Evolutionary conservation across 805 yeast species (phyloP), one percentile per base, ranked within the genome.

Genomic region (Candida corydali): DNA sequence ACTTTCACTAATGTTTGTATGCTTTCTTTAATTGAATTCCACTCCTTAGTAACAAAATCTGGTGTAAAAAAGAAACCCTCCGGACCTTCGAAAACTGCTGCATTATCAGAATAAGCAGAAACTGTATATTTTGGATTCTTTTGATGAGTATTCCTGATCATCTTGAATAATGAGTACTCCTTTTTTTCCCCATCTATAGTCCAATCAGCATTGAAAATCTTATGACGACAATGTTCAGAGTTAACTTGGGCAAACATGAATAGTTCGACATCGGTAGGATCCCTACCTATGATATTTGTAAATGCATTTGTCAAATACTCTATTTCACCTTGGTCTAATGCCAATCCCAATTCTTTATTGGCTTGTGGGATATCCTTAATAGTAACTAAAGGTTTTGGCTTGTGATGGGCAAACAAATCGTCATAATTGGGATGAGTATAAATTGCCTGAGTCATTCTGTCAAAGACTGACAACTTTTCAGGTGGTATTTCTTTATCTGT

Each of bases 171-270:
- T 14, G 95, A 74, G 52, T 75, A 55, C 36, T 82, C 80, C 61
- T 86, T 85, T 52, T 74, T 65, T 36, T 76, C 74, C 36, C 86
- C 88, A 61, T 93, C 97, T 46, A 93, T 86, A 45, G 85, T 85
- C 99, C 99, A 93, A 52, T 86, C 94, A 29, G 99, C 98, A 55
- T 93, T 93, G 75, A 93, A 93, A 49, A 93, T 93, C 69, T 93
- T 93, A 69, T 93, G 99, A 62, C 99, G 86, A 71, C 99, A 93
- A 69, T 93, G 99, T 66, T 93, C 99, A 17, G 97, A 88, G 70
- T 93, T 93, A 49, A 93, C 98, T 68, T 93, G 99, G 28, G 98
- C 99, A 70, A 93, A 93, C 97, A 93, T 93, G 65, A 93, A 93
- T 44, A 93, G 72, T 65, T 93, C 99, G 17, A 88, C 98, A 61